Evolutionary conservation across 345 rosid species (phyloP).

Genomic region (Cochlearia excelsa): DNA sequence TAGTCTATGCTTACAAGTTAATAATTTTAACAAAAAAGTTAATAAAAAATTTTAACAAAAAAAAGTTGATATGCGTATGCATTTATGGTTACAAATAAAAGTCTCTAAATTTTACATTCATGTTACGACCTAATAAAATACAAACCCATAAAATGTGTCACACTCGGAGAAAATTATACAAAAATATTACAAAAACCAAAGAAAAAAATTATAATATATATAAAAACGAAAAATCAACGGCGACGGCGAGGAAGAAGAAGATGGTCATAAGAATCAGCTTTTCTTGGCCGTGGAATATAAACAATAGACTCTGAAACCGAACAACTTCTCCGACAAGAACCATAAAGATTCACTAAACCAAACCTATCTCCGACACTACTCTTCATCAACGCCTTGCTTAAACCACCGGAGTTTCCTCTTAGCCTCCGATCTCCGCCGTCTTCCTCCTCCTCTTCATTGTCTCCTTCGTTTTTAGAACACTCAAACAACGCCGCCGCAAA

Average conservation of each 20-base stretch:
- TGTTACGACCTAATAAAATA: conserved; percentile 12
- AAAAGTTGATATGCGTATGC: not conserved
- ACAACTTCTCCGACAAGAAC: conserved; percentile 65
- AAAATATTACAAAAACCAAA: conserved; percentile 5
- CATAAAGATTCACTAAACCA: conserved; percentile 57
- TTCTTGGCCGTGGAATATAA: conserved; percentile 50
- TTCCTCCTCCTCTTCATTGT: conserved; percentile 5
- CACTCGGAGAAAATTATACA: conserved; percentile 25
- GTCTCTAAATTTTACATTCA: not conserved
- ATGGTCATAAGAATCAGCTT: conserved; percentile 30
- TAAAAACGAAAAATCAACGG: conserved; percentile 23
- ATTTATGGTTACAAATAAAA: conserved; percentile 14
- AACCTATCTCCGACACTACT: conserved; percentile 49
- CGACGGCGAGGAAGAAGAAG: conserved; percentile 26
- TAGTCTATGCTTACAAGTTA: no score
- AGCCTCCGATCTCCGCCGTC: conserved; percentile 14
- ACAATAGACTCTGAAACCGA: conserved; percentile 72
- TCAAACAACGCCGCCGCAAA: conserved; percentile 69
- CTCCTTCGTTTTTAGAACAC: conserved; percentile 59
- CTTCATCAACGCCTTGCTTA: conserved; percentile 25
- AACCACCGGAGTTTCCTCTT: conserved; percentile 15
- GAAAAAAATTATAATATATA: not conserved
- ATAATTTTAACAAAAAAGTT: no score
- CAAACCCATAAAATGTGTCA: conserved; percentile 18
- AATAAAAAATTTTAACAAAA: no score